These are phyloP conservation scores for Hymenotorrendiella dingleyae DNA, from an alignment of 2,329 filamentous ascomycete species.

Conservation along the genomic window DNA sequence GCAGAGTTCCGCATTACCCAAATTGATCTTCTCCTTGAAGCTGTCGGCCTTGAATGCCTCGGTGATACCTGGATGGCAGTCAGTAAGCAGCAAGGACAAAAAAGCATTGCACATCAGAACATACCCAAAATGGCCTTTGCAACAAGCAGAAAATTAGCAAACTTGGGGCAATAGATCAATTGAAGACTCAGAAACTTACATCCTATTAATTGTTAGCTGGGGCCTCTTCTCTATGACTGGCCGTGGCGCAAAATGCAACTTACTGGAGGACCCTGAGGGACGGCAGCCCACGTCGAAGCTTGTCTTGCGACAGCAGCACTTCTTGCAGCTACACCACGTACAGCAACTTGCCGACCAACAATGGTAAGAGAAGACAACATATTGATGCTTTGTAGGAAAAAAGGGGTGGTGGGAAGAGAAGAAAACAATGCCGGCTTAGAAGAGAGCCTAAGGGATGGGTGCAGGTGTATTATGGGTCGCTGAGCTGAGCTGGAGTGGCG, in stretches of 20 bases:
- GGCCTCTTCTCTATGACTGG: too few species aligned
- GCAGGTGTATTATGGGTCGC: not conserved
- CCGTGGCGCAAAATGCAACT: too few species aligned
- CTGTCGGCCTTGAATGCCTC: conserved; percentile 98
- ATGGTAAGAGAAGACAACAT: conserved; percentile 54
- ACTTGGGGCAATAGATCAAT: conserved; percentile 26
- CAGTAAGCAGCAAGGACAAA: conserved; percentile 24
- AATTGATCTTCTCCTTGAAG: conserved; percentile 94
- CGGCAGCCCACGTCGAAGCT: conserved; percentile 78
- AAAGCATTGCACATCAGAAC: conserved; percentile 27
- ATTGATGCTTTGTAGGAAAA: conserved; percentile 26
- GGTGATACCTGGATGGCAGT: conserved; percentile 63
- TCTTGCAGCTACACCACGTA: conserved; percentile 21
- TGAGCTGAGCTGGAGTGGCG: not conserved
- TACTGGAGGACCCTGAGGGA: conserved; percentile 91
- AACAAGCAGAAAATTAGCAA: conserved; percentile 27
- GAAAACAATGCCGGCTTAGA: not conserved
- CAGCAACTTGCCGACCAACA: conserved; percentile 42
- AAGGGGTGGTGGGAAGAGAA: not conserved
- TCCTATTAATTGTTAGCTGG: conserved; percentile 28
- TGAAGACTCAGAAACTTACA: conserved; percentile 28
- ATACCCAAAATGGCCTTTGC: conserved; percentile 69
- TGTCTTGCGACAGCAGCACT: conserved; percentile 23
- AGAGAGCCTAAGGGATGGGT: not conserved
- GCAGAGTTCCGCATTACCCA: conserved; percentile 54